phyloP scores from a whole-genome alignment of 306 rosid genomes.

The Cucumis hystrix region DNA sequence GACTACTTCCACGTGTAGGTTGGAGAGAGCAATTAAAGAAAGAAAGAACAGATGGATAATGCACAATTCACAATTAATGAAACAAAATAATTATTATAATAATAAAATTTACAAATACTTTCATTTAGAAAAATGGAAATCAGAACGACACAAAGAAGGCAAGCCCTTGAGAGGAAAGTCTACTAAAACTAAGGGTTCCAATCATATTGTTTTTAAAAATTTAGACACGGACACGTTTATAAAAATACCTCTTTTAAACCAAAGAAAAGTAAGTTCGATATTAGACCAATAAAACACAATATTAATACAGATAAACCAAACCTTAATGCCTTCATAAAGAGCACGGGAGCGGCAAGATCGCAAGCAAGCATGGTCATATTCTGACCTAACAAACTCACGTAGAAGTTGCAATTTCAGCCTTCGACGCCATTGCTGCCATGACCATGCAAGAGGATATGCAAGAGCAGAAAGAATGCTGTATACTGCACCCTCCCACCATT shows the following conservation, averaged over 20 bases:
- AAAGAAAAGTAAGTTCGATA: too few species aligned
- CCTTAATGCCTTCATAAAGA: constrained; percentile 98
- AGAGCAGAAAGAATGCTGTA: constrained; percentile 63
- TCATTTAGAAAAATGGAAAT: too few species aligned
- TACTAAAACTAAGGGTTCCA: too few species aligned
- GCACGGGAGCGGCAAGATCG: constrained; percentile 97
- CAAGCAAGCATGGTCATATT: constrained; percentile 91
- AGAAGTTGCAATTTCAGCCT: constrained; percentile 74
- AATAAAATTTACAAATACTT: too few species aligned
- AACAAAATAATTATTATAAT: not conserved
- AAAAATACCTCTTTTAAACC: too few species aligned
- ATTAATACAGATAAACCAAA: constrained; percentile 10
- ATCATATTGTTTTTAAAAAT: too few species aligned
- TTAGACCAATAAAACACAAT: not conserved
- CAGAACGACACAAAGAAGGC: too few species aligned
- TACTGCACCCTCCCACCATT: constrained; percentile 99
- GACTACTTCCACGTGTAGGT: not conserved
- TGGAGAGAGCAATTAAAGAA: not conserved
- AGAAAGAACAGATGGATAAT: not conserved
- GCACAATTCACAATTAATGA: not conserved
- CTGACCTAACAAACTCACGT: constrained; percentile 94
- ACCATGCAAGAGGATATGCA: constrained; percentile 86
- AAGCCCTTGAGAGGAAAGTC: too few species aligned
- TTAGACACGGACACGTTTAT: too few species aligned
- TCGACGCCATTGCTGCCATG: constrained; percentile 96